Percentiles rank a stretch among this genome's conserved stretches.
Evolutionary conservation across 2,329 filamentous ascomycete species (phyloP).

Genomic region (Lasiodiplodia theobromae): DNA sequence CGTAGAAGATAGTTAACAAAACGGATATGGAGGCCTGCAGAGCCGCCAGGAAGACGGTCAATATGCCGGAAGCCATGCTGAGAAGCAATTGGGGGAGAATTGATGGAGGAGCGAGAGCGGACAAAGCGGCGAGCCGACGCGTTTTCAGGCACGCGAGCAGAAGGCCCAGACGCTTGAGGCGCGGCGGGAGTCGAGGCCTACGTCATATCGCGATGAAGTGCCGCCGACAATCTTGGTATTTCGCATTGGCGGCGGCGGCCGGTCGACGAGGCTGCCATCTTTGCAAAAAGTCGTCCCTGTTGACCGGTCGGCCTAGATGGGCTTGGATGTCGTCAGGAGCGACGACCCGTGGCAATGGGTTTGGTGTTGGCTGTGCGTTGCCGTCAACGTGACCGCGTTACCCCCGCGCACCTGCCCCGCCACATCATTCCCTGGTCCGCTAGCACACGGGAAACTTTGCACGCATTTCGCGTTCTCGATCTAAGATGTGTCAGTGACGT

Average conservation of each 20-base stretch:
- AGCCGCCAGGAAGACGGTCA: conserved; percentile 58
- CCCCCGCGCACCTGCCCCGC: neutral
- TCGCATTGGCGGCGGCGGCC: conserved; percentile 1
- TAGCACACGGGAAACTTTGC: neutral
- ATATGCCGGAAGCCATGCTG: conserved; percentile 32
- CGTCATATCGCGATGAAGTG: conserved; percentile 1
- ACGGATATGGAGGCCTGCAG: conserved; percentile 63
- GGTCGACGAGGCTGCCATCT: neutral
- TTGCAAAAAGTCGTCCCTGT: neutral
- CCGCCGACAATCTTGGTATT: neutral
- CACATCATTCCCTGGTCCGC: neutral
- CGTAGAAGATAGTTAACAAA: conserved; percentile 61
- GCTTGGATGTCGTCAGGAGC: neutral
- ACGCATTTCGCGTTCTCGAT: neutral
- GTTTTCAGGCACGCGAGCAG: conserved; percentile 16
- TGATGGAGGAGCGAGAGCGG: neutral
- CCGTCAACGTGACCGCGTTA: conserved; percentile 4
- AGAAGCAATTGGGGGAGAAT: neutral
- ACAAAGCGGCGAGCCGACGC: neutral
- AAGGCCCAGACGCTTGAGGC: neutral
- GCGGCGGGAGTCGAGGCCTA: neutral
- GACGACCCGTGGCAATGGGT: neutral
- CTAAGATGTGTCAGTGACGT: neutral
- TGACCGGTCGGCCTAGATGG: neutral
- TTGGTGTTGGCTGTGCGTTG: neutral